These are phyloP conservation scores for Dictyostelium capitatum DNA, from an alignment of 78 protist genomes.

Conservation along the genomic window DNA sequence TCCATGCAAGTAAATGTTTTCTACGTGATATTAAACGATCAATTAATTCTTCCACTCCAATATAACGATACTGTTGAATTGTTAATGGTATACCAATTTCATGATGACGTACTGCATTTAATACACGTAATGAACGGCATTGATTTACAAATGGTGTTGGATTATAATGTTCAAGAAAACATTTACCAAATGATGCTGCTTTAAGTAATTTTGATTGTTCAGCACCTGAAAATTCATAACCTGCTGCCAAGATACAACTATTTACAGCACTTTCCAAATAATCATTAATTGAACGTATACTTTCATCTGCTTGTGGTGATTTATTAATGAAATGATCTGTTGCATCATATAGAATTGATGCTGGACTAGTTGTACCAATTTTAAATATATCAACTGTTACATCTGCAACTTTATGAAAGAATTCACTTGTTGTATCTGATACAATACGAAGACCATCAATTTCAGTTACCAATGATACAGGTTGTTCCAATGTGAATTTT, in stretches of 20 bases:
- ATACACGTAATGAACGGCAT: constrained; percentile 85
- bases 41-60: constrained; percentile 86
- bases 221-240: constrained; percentile 56
- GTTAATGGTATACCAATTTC: constrained; percentile 95
- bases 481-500: not conserved
- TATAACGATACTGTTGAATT: constrained; percentile 64
- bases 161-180: constrained; percentile 79
- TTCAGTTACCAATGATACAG: constrained; percentile 84
- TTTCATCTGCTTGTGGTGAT: constrained; percentile 87
- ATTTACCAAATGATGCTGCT: constrained; percentile 84
- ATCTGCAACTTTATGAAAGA: constrained; percentile 89
- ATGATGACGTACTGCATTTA: constrained; percentile 76
- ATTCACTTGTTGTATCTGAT: constrained; percentile 69
- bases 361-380: constrained; percentile 85
- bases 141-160: constrained; percentile 85
- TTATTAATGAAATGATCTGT: constrained; percentile 75
- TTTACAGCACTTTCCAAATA: constrained; percentile 86
- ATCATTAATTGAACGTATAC: constrained; percentile 58
- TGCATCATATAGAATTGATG: constrained; percentile 89
- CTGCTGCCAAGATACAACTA: constrained; percentile 92
- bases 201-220: constrained; percentile 81
- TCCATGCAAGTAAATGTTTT: constrained; percentile 91
- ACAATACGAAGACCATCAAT: constrained; percentile 92
- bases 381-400: constrained; percentile 68
- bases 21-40: constrained; percentile 83